Conservation (phyloP, 305 asterid species). For the Euphrasia arctica region DNA sequence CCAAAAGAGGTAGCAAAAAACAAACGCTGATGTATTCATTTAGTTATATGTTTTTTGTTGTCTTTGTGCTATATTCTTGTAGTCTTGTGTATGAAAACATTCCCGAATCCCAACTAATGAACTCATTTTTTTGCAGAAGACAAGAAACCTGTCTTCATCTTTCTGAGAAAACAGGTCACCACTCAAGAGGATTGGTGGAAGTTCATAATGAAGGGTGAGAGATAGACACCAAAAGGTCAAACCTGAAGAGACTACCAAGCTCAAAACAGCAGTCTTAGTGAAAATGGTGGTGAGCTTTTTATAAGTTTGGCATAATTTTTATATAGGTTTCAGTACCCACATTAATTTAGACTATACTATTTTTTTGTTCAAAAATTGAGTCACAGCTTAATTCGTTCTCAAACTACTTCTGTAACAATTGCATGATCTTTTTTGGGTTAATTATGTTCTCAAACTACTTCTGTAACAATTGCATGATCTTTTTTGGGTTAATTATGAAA, state of each 20-base stretch:
- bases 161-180: slow-evolving; percentile 58
- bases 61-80: neutral
- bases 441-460: neutral
- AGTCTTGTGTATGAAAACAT: neutral
- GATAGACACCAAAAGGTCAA: slow-evolving; percentile 75
- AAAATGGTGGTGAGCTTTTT: slow-evolving; percentile 69
- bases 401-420: neutral
- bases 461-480: neutral
- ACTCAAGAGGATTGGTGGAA: slow-evolving; percentile 94
- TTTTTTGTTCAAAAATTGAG: neutral
- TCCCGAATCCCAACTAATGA: neutral
- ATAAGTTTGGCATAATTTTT: neutral
- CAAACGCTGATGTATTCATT: neutral
- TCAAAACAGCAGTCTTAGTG: slow-evolving; percentile 69
- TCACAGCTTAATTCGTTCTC: neutral
- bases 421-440: neutral
- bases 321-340: neutral
- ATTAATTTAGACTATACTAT: neutral
- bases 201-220: slow-evolving; percentile 76
- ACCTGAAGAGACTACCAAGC: slow-evolving; percentile 67
- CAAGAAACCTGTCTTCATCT: slow-evolving; percentile 62
- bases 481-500: neutral
- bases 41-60: slow-evolving; percentile 1
- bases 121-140: slow-evolving; percentile 52
- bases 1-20: neutral